A percentile compares a stretch with the other conserved stretches of the same genome.
These are phyloP conservation scores for Cucurbitaria berberidis DNA, from an alignment of 2,329 filamentous ascomycete genomes.

Conservation along the genomic window DNA sequence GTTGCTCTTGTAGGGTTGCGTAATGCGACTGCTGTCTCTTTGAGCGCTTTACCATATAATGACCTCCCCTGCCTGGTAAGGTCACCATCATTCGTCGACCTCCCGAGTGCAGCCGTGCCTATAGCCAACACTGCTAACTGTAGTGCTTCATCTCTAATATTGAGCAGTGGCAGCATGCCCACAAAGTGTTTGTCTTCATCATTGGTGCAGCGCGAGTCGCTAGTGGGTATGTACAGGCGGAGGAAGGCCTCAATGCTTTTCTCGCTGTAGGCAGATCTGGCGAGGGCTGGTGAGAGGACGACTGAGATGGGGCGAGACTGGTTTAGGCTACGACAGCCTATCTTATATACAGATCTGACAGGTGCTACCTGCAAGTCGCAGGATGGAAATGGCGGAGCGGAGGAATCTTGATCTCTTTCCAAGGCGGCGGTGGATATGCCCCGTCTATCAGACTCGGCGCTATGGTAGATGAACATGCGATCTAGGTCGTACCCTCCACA, in stretches of 20 bases:
- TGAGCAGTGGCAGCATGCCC: constrained; percentile 22
- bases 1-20: constrained; percentile 15
- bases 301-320: background rate
- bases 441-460: background rate
- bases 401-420: background rate
- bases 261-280: constrained; percentile 30
- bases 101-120: constrained; percentile 31
- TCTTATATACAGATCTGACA: background rate
- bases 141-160: constrained; percentile 31
- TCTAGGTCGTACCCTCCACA: constrained; percentile 70
- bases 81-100: constrained; percentile 16
- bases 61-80: constrained; percentile 28
- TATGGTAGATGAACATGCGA: constrained; percentile 63
- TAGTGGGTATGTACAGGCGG: constrained; percentile 25
- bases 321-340: background rate
- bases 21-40: constrained; percentile 30
- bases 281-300: constrained; percentile 19
- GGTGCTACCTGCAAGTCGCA: constrained; percentile 3
- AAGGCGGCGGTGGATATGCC: background rate
- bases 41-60: constrained; percentile 34
- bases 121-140: constrained; percentile 33
- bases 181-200: constrained; percentile 18
- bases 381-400: constrained; percentile 5
- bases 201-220: constrained; percentile 8
- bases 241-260: constrained; percentile 31